Percentiles rank a stretch among this genome's conserved stretches.
These are phyloP conservation scores for Marchantia polymorpha DNA, from an alignment of 225 moss, liverwort and hornwort species.

Conservation along the genomic window DNA sequence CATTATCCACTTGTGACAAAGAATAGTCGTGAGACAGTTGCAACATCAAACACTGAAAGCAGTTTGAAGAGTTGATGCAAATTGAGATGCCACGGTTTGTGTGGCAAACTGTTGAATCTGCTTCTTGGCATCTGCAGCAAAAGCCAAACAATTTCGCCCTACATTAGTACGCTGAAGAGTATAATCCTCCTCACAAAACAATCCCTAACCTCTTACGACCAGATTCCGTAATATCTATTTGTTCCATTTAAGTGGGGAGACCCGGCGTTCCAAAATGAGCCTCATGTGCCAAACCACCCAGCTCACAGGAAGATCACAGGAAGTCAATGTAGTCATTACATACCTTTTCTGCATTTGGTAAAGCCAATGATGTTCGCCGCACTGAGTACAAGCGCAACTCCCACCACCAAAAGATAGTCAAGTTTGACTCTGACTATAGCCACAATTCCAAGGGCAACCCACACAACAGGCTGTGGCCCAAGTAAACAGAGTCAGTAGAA, in stretches of 20 bases:
- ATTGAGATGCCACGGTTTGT: constrained; percentile 37
- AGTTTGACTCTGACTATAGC: constrained; percentile 74
- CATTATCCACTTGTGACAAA: constrained; percentile 10
- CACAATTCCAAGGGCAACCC: constrained; percentile 74
- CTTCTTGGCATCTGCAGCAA: constrained; percentile 42
- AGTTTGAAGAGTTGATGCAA: constrained; percentile 42
- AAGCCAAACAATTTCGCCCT: background rate
- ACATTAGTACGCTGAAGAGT: background rate
- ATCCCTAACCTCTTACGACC: background rate
- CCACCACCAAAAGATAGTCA: constrained; percentile 77
- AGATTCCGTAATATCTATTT: too few relatives aligned
- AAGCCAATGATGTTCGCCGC: constrained; percentile 89
- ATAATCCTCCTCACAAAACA: background rate
- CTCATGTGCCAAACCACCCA: too few relatives aligned
- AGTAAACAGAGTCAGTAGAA: background rate
- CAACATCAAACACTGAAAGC: constrained; percentile 39
- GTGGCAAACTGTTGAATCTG: constrained; percentile 45
- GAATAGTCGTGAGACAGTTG: background rate
- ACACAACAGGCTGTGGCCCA: constrained; percentile 49
- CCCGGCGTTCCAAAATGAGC: too few relatives aligned
- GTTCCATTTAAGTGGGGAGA: too few relatives aligned
- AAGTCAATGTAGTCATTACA: too few relatives aligned
- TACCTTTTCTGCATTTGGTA: constrained; percentile 83
- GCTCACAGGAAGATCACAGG: too few relatives aligned
- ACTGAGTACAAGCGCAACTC: constrained; percentile 69